Evolutionary conservation across 345 rosid genomes (phyloP), one percentile per base, ranked within the genome.

Genomic region (Psidium friedrichsthalianum): DNA sequence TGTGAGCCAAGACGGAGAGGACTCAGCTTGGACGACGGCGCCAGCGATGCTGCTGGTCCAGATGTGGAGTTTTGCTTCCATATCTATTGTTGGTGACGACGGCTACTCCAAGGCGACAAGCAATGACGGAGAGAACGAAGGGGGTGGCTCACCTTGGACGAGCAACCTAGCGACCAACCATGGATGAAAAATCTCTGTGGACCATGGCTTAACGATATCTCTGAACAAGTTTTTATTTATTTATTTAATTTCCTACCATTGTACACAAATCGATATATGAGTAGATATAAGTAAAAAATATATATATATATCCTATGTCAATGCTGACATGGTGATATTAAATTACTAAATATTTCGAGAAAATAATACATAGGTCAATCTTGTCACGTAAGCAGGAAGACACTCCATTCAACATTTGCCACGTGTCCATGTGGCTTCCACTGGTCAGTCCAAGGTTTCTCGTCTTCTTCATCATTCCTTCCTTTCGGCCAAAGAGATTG

Each of bases 1-100:
- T 29, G 25, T 13, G 2, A 2, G 3, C 15, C 0, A 57, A 15
- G 0, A 5, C 32, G 3, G 12, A 59, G 10, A 3, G 40, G 21
- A 20, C 74, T 59, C 27, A 18, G 32, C 27, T 27, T 27, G 74
- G 40, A 59, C 2, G 6, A 52, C 6, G 6, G 18, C 18, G 54
- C 54, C 16, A 16, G 54, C 18, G 2, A 52, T 16, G 18, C 21
- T 21, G 56, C 56, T 16, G 18, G 7, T 53, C 56, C 6, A 53
- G 56, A 53, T 53, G 20, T 52, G 54, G 18, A 52, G 54, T 52
- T 47, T 47, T 47, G 51, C 51, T 52, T 52, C 54, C 54, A 52
- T 47, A 52, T 13, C 54, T 52, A 14, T 18, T 14, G 18, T 18
- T 59, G 1, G 21, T 0, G 40, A 59, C 0, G 40, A 59, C 10